Percentiles rank a stretch among this genome's conserved stretches.
These are phyloP conservation scores for Pyrrhoderma lamaoense DNA, from an alignment of 1,284 basidiomycete species.

Conservation along the genomic window DNA sequence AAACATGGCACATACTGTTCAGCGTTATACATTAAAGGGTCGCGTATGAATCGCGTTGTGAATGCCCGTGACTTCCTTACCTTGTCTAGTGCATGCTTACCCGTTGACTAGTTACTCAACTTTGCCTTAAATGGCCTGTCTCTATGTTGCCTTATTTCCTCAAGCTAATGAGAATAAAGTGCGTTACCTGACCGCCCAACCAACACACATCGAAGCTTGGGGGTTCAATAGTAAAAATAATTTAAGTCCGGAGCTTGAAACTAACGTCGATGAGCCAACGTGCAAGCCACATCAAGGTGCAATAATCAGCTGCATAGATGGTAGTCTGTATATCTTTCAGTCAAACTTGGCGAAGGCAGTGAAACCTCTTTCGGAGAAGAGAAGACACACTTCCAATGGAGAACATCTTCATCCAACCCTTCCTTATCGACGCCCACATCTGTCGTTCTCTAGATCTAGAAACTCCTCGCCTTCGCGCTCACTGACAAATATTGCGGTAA, in stretches of 20 bases:
- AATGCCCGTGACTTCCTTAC: too few relatives aligned
- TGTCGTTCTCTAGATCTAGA: slow-evolving; percentile 14
- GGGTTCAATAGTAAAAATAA: slow-evolving; percentile 10
- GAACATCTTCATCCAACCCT: neutral
- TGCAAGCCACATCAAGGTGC: slow-evolving; percentile 11
- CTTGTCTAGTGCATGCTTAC: too few relatives aligned
- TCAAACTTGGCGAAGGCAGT: slow-evolving; percentile 1
- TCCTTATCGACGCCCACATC: slow-evolving; percentile 5
- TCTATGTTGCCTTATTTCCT: slow-evolving; percentile 6
- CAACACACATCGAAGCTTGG: slow-evolving; percentile 2
- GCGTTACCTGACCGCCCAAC: neutral
- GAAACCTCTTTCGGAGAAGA: neutral
- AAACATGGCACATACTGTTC: neutral
- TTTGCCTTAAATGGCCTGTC: neutral
- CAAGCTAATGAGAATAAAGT: neutral
- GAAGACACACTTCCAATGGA: neutral
- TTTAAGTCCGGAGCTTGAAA: slow-evolving; percentile 2
- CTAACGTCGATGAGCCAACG: slow-evolving; percentile 1
- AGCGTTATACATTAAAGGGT: neutral
- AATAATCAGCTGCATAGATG: slow-evolving; percentile 13
- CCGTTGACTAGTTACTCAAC: too few relatives aligned
- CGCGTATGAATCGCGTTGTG: too few relatives aligned
- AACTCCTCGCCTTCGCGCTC: slow-evolving; percentile 16
- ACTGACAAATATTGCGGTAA: slow-evolving; percentile 11
- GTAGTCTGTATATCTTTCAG: slow-evolving; percentile 11